Percentiles rank a stretch among this genome's conserved stretches.
Conservation (phyloP, 495 filamentous ascomycete species). For the Hypomontagnella submonticulosa region DNA sequence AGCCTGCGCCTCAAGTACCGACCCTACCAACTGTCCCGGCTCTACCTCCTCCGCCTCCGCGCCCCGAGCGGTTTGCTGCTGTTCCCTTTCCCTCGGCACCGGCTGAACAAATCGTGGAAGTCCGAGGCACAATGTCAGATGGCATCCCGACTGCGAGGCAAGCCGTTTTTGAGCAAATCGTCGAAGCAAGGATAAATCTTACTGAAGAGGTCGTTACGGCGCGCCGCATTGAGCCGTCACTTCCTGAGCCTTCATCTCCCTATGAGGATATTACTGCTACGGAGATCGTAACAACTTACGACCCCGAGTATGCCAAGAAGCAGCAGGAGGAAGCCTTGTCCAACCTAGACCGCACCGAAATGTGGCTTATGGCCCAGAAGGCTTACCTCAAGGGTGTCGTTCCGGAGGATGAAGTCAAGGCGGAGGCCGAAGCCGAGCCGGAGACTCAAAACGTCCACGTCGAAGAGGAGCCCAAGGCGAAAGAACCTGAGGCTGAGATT, state of each 20-base stretch:
- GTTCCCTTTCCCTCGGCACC: constrained; percentile 52
- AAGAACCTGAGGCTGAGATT: constrained; percentile 44
- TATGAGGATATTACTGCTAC: constrained; percentile 59
- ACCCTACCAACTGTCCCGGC: constrained; percentile 51
- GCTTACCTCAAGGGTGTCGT: constrained; percentile 76
- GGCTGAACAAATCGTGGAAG: constrained; percentile 75
- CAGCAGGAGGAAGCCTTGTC: constrained; percentile 71
- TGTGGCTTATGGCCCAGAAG: constrained; percentile 85
- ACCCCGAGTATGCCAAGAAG: constrained; percentile 73
- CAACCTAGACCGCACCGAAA: constrained; percentile 79
- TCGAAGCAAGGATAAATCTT: constrained; percentile 35
- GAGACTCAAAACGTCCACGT: constrained; percentile 33
- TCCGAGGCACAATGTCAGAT: constrained; percentile 61
- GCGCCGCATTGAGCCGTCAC: constrained; percentile 36
- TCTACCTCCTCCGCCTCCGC: constrained; percentile 49
- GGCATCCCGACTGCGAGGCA: constrained; percentile 75
- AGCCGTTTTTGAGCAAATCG: constrained; percentile 45
- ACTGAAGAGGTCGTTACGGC: constrained; percentile 44
- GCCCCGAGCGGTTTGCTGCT: constrained; percentile 43
- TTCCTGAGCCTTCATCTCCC: constrained; percentile 50
- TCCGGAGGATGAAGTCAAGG: constrained; percentile 58
- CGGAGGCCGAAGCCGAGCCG: constrained; percentile 47
- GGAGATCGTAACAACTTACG: constrained; percentile 72
- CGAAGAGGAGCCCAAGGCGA: constrained; percentile 46
- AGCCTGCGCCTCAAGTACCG: constrained; percentile 35